Conservation (phyloP, 2,329 filamentous ascomycete species). For the Hymenotorrendiella dingleyae region DNA sequence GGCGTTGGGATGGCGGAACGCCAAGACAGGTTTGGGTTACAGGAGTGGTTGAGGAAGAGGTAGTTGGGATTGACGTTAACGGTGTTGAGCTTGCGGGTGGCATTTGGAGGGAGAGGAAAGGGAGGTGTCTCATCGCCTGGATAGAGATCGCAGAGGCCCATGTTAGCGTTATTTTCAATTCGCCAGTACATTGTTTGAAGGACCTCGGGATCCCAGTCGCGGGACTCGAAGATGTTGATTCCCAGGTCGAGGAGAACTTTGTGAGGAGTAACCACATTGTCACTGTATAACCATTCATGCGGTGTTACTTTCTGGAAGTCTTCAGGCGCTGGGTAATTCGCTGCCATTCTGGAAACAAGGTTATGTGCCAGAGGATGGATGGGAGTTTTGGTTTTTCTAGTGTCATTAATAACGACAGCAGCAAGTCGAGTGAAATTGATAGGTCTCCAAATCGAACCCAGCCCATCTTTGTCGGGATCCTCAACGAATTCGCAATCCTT, state of each 20-base stretch:
- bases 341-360: slow-evolving; percentile 19
- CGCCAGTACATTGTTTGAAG: slow-evolving; percentile 26
- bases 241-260: slow-evolving; percentile 20
- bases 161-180: slow-evolving; percentile 26
- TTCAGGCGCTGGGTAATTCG: slow-evolving; percentile 18
- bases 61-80: slow-evolving; percentile 22
- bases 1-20: slow-evolving; percentile 4
- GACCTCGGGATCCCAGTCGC: slow-evolving; percentile 18
- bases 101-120: background rate
- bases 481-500: background rate
- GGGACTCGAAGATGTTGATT: slow-evolving; percentile 21
- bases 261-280: slow-evolving; percentile 22
- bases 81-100: background rate
- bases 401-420: slow-evolving; percentile 18
- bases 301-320: background rate
- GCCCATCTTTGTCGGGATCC: background rate
- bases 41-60: slow-evolving; percentile 28
- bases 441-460: slow-evolving; percentile 13
- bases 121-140: background rate
- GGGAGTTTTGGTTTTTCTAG: background rate
- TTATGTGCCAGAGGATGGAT: slow-evolving; percentile 24
- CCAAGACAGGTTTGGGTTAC: slow-evolving; percentile 24
- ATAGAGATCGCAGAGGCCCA: slow-evolving; percentile 8
- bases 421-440: slow-evolving; percentile 20
- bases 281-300: slow-evolving; percentile 19